A percentile compares a stretch with the other conserved stretches of the same genome.
Conservation (phyloP, 148 eudicot genomes). For the Limonium bicolor region DNA sequence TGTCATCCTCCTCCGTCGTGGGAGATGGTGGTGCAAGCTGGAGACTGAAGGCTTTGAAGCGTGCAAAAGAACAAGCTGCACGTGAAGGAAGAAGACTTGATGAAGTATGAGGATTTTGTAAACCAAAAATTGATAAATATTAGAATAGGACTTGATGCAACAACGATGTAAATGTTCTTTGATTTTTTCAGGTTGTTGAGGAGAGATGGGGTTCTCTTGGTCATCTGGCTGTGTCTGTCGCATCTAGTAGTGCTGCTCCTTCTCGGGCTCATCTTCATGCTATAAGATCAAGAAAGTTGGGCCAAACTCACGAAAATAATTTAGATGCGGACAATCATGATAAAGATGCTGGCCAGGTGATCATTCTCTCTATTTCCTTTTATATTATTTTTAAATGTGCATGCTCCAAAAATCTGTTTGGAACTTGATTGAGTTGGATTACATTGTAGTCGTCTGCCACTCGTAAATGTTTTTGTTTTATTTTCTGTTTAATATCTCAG, state of each 20-base stretch:
- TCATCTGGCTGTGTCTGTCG: slow-evolving; percentile 69
- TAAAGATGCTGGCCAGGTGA: slow-evolving; percentile 36
- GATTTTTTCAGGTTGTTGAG: slow-evolving; percentile 55
- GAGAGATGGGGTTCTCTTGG: slow-evolving; percentile 96
- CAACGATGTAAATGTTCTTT: background rate
- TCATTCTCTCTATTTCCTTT: too few species aligned
- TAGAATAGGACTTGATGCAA: background rate
- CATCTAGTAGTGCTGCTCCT: slow-evolving; percentile 72
- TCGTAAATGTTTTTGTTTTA: too few species aligned
- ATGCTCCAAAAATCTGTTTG: too few species aligned
- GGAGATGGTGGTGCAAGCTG: slow-evolving; percentile 99
- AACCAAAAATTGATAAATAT: too few species aligned
- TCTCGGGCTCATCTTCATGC: slow-evolving; percentile 86
- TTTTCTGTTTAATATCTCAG: too few species aligned
- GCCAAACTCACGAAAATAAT: slow-evolving; percentile 25
- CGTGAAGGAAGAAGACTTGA: slow-evolving; percentile 67
- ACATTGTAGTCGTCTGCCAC: too few species aligned
- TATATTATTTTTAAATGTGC: too few species aligned
- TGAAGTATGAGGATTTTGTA: slow-evolving; percentile 30
- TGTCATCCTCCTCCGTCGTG: slow-evolving; percentile 48
- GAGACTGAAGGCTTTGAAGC: slow-evolving; percentile 93
- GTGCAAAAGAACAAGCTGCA: slow-evolving; percentile 83
- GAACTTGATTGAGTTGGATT: too few species aligned
- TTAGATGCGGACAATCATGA: slow-evolving; percentile 16
- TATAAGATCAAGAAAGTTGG: slow-evolving; percentile 46